Evolutionary conservation across 2,329 filamentous ascomycete species (phyloP), one percentile per base, ranked within the genome.

Genomic region (Cytospora leucostoma): DNA sequence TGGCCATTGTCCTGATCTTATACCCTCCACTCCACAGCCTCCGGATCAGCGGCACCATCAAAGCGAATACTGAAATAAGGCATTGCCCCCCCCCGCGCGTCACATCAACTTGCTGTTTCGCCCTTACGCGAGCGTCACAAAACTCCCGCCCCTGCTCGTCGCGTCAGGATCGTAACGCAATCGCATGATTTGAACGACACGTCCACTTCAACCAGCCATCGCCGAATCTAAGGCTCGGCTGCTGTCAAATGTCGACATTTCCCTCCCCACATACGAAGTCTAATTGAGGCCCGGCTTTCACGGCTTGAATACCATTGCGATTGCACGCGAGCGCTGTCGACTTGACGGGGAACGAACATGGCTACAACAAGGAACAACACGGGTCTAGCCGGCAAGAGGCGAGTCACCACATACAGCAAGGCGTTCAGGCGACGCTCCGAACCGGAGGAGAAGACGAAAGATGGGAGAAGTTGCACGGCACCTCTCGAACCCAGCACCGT

Each of bases 341-440:
- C 50, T 10, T 44, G 19, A 56, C 10, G 38, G 57, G 56, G 15
- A 38, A 53, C 57, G 32, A 61, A 59, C 63, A 68, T 70, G 69
- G 67, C 71, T 44, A 56, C 69, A 3, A 56, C 69, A 3, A 64
- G 64, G 40, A 54, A 63, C 37, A 68, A 69, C 44, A 35, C 65
- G 56, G 66, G 67, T 50, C 64, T 71, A 52, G 68, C 67, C 10
- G 65, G 72, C 52, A 72, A 72, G 56, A 73, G 71, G 64, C 73
- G 71, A 59, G 60, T 70, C 33, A 67, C 69, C 7, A 71, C 73
- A n/a, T 74, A 74, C 53, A 72, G 73, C 47, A 74, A 70, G 59
- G 61, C 68, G 33, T 64, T 68, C 17, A 71, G 69, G 33, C 66
- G 69, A 53, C 69, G 68, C 40, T 38, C 64, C 19, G 67, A 66